Conservation (phyloP, 148 eudicot species). For the Nyssa sinensis region DNA sequence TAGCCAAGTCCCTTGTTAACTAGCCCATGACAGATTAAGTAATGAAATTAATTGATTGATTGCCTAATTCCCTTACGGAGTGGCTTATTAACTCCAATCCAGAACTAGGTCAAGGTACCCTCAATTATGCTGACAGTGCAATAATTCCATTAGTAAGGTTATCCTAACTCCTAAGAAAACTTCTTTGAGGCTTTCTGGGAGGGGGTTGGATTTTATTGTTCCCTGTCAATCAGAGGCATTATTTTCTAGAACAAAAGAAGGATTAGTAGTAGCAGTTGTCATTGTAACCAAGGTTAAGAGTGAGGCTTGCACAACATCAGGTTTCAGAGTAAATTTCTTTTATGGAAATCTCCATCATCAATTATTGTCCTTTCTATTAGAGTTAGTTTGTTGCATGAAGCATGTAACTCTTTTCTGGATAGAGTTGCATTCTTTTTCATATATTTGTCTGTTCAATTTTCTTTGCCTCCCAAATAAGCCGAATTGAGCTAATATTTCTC, state of each 20-base stretch:
- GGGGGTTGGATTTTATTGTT: background rate
- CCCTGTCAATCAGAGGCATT: no score
- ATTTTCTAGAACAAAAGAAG: no score
- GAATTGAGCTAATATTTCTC: background rate
- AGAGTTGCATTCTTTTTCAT: background rate
- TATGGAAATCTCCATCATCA: background rate
- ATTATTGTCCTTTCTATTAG: background rate
- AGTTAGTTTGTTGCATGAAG: background rate
- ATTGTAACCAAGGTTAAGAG: background rate
- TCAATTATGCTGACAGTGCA: background rate
- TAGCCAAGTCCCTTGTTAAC: no score
- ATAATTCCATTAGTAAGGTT: background rate
- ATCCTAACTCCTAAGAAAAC: constrained; percentile 1
- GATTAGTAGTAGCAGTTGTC: background rate
- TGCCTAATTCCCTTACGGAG: background rate
- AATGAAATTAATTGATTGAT: no score
- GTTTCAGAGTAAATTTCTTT: background rate
- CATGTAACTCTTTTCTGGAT: background rate
- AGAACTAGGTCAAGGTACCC: background rate
- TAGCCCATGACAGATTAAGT: background rate
- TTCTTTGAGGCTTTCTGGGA: background rate
- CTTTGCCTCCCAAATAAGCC: background rate
- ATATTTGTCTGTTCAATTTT: background rate
- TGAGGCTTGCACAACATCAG: background rate
- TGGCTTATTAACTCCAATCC: background rate